Evolutionary conservation across 2,329 filamentous ascomycete genomes (phyloP), one percentile per base, ranked within the genome.

Genomic region (Paramyrothecium roridum): DNA sequence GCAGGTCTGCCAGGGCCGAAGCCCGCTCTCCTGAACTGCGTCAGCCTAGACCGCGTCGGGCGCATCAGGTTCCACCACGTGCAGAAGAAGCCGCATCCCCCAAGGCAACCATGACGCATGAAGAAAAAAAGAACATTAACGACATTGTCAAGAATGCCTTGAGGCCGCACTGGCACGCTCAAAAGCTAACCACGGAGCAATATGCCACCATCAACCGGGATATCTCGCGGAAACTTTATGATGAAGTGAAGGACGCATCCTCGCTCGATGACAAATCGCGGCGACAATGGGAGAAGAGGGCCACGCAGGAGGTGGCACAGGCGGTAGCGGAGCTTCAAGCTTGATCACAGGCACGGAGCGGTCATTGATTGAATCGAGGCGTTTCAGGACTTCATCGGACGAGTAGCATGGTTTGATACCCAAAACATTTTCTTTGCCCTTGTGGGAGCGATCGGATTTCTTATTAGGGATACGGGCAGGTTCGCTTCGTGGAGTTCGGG

Each of bases 201-300:
- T 99, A 96, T 70, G 93, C 91, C 3, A 85, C 86, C 55, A 96
- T 98, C 73, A 98, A 98, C 69, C 87, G 92, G 59, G 88, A 89
- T 57, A 87, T 98, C 34, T 97, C 91, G 46, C 88, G 91, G 56
- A 90, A 88, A 74, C 78, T 99, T 56, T 99, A 99, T 73, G 91
- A 86, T 60, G 82, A 85, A 58, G 78, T 84, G 48, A 76, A 77
- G 50, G 76, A 80, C 57, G 78, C 79, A 16, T 73, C 79, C 20
- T 73, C 78, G 22, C 79, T 95, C 30, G 83, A 89, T 64, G 81
- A 88, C 21, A 82, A 85, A 26, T 83, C 84, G 54, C 83, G 86
- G 55, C 83, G 82, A 60, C 82, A 81, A 50, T 91, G 91, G 82
- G 90, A 96, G 74, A 85, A 82, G 62, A 81, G 91, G 65, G 93